Evolutionary conservation across 495 filamentous ascomycete genomes (phyloP).

Genomic region (Trichoderma erinaceum): DNA sequence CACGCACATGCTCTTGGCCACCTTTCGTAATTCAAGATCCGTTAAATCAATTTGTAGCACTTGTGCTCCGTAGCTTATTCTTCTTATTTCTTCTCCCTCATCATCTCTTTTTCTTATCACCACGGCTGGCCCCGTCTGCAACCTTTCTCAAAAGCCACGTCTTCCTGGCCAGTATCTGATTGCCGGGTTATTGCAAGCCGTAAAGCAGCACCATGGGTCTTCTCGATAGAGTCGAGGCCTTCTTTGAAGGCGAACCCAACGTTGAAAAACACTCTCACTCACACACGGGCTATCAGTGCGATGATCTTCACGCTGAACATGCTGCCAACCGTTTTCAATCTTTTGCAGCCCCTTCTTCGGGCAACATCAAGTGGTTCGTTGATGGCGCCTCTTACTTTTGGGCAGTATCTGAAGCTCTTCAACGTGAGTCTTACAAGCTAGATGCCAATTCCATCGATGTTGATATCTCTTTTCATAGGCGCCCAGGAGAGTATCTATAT

Average conservation of each 20-base stretch:
- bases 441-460: no score
- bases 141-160: not conserved
- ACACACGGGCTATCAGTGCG: slow-evolving; percentile 29
- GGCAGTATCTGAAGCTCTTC: slow-evolving; percentile 78
- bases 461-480: slow-evolving; percentile 33
- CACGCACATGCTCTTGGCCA: not conserved
- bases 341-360: slow-evolving; percentile 81
- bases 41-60: not conserved
- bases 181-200: not conserved
- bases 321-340: slow-evolving; percentile 68
- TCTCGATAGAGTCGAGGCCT: slow-evolving; percentile 30
- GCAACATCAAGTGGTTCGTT: slow-evolving; percentile 92
- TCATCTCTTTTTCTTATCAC: not conserved
- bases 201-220: slow-evolving; percentile 26
- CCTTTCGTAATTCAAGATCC: not conserved
- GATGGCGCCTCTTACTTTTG: slow-evolving; percentile 90
- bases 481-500: slow-evolving; percentile 87
- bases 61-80: not conserved
- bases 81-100: not conserved
- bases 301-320: slow-evolving; percentile 28
- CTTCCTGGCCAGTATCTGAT: not conserved
- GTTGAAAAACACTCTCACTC: slow-evolving; percentile 37
- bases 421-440: slow-evolving; percentile 30
- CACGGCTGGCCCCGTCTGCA: not conserved
- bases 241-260: slow-evolving; percentile 28